phyloP scores from a whole-genome alignment of 352 stramenopile genomes.

The Phytophthora cactorum region DNA sequence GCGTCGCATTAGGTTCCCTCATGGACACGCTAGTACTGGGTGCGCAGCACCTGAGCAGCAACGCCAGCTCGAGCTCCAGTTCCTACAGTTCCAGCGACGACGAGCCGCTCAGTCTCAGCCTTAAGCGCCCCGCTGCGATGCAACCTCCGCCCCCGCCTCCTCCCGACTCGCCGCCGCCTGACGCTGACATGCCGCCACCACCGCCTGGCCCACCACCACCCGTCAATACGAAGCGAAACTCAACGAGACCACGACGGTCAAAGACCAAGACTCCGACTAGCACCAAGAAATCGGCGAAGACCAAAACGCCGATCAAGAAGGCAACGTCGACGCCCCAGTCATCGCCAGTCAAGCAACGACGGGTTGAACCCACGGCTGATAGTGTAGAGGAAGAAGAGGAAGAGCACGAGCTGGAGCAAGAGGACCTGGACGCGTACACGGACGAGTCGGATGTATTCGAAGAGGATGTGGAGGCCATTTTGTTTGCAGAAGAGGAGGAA shows the following conservation, averaged over 20 bases:
- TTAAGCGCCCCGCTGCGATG: slow-evolving; percentile 22
- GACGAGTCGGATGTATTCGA: slow-evolving; percentile 80
- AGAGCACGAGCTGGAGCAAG: slow-evolving; percentile 16
- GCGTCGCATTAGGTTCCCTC: background rate
- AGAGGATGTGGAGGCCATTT: slow-evolving; percentile 70
- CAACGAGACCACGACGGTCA: slow-evolving; percentile 11
- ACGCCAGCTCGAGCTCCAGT: slow-evolving; percentile 43
- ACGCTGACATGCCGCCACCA: slow-evolving; percentile 26
- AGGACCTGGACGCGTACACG: slow-evolving; percentile 53
- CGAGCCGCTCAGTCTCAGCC: slow-evolving; percentile 31
- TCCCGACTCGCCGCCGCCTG: slow-evolving; percentile 32
- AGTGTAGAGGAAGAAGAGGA: slow-evolving; percentile 32
- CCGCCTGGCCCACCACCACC: slow-evolving; percentile 43
- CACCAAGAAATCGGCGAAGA: slow-evolving; percentile 21
- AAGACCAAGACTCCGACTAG: slow-evolving; percentile 19
- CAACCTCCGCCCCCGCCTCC: slow-evolving; percentile 38
- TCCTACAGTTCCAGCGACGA: slow-evolving; percentile 55
- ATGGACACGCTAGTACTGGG: slow-evolving; percentile 36
- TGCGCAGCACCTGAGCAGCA: slow-evolving; percentile 35
- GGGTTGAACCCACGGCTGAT: slow-evolving; percentile 6
- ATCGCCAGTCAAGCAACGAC: background rate
- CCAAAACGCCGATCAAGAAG: background rate
- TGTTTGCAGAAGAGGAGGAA: slow-evolving; percentile 63
- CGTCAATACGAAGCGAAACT: slow-evolving; percentile 31
- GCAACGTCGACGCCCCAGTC: background rate